A percentile compares a stretch with the other conserved stretches of the same genome.
Conservation (phyloP, 495 filamentous ascomycete species). For the Penicillium angulare region DNA sequence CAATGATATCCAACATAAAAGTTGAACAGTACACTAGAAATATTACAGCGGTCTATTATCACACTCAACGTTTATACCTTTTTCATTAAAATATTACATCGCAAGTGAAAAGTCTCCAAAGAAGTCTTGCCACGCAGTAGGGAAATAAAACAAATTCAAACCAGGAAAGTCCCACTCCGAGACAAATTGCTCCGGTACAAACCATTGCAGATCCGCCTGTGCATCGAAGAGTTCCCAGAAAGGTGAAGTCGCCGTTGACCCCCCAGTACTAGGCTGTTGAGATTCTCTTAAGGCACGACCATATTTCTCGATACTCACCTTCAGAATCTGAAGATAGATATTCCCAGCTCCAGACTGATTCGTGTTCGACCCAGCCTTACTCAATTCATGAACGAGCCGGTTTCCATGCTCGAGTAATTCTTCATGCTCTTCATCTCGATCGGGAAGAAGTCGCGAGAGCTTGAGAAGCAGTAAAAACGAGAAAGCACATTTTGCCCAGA, state of each 20-base stretch:
- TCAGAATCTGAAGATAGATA: conserved; percentile 42
- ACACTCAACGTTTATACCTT: too few relatives aligned
- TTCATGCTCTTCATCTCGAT: conserved; percentile 36
- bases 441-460: conserved; percentile 47
- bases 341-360: conserved; percentile 32
- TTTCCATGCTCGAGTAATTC: conserved; percentile 44
- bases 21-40: background rate
- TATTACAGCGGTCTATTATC: background rate
- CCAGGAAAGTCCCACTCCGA: conserved; percentile 56
- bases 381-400: conserved; percentile 42
- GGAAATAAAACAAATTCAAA: conserved; percentile 50
- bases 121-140: conserved; percentile 45
- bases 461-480: conserved; percentile 52
- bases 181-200: conserved; percentile 51
- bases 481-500: conserved; percentile 56
- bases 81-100: conserved; percentile 13
- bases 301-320: conserved; percentile 49
- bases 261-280: conserved; percentile 17
- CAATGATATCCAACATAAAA: background rate
- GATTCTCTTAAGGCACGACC: conserved; percentile 39
- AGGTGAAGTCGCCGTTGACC: conserved; percentile 20
- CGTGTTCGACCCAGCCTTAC: conserved; percentile 26
- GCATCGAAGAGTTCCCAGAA: conserved; percentile 46
- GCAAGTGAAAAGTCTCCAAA: conserved; percentile 42
- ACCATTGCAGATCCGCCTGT: conserved; percentile 49